Percentiles rank a stretch among this genome's conserved stretches.
phyloP scores from a whole-genome alignment of 306 rosid species.

The Lathyrus oleraceus region DNA sequence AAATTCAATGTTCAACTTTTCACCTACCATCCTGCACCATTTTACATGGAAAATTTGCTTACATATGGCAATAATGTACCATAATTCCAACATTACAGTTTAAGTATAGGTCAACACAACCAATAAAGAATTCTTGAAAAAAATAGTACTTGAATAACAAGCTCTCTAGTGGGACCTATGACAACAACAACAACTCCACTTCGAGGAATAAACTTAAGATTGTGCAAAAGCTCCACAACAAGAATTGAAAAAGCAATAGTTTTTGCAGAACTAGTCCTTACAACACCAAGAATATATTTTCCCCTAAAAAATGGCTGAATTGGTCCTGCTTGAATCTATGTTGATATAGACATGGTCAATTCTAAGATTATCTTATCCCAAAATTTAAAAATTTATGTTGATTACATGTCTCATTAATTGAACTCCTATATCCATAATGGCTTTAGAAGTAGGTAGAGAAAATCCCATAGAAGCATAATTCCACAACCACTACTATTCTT shows the following conservation, averaged over 20 bases:
- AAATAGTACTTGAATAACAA: slow-evolving; percentile 76
- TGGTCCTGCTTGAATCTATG: slow-evolving; percentile 85
- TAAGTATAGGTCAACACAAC: not conserved
- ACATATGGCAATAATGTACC: no score
- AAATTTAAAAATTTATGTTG: not conserved
- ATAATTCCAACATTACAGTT: not conserved
- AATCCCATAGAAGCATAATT: slow-evolving; percentile 71
- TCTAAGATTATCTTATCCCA: not conserved
- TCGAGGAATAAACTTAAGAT: slow-evolving; percentile 59
- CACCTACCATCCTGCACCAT: no score
- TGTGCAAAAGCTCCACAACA: slow-evolving; percentile 74
- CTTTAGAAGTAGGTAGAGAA: slow-evolving; percentile 57
- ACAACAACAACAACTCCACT: slow-evolving; percentile 78
- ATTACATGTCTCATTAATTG: slow-evolving; percentile 69
- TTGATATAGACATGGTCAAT: slow-evolving; percentile 10
- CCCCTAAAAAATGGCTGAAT: slow-evolving; percentile 72
- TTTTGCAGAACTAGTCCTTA: slow-evolving; percentile 95
- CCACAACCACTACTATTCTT: slow-evolving; percentile 53
- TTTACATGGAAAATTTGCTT: no score
- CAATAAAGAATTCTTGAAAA: not conserved
- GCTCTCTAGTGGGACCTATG: slow-evolving; percentile 94
- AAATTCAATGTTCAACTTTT: no score
- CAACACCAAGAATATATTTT: slow-evolving; percentile 92
- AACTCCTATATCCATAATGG: slow-evolving; percentile 65
- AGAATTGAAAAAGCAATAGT: slow-evolving; percentile 90